These are phyloP conservation scores for Rubroshorea leprosula DNA, from an alignment of 345 rosid species.

Conservation along the genomic window DNA sequence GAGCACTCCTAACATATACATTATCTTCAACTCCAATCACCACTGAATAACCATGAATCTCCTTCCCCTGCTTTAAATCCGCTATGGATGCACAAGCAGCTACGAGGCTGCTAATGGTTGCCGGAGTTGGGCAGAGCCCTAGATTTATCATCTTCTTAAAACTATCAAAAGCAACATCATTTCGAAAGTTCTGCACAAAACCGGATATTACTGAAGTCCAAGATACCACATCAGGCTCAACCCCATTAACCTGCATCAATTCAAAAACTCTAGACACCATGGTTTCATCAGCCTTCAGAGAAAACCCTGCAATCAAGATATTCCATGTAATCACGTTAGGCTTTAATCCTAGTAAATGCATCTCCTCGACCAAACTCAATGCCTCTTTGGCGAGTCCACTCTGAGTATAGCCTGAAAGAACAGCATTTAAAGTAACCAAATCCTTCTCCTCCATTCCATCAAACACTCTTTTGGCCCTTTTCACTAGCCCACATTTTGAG, in stretches of 20 bases:
- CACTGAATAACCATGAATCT: conserved; percentile 65
- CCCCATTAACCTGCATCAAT: conserved; percentile 42
- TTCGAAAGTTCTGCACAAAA: conserved; percentile 55
- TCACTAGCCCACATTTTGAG: conserved; percentile 47
- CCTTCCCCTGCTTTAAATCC: conserved; percentile 50
- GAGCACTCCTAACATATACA: conserved; percentile 61
- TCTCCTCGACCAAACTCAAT: conserved; percentile 43
- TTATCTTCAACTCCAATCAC: conserved; percentile 56
- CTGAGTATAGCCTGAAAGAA: conserved; percentile 67
- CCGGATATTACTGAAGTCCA: conserved; percentile 87
- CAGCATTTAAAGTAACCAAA: conserved; percentile 56
- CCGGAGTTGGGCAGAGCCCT: conserved; percentile 48
- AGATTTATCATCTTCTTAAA: conserved; percentile 53
- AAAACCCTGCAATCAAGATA: conserved; percentile 54
- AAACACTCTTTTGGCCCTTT: conserved; percentile 43
- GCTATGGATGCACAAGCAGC: conserved; percentile 57
- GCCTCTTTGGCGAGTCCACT: conserved; percentile 42
- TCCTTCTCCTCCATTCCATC: conserved; percentile 47
- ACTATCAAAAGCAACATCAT: conserved; percentile 44
- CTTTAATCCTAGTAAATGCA: conserved; percentile 28
- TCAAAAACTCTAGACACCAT: conserved; percentile 40
- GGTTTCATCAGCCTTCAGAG: conserved; percentile 43
- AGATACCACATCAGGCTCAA: conserved; percentile 64
- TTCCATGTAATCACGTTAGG: conserved; percentile 77
- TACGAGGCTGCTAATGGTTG: conserved; percentile 65